Evolutionary conservation across 2,329 filamentous ascomycete genomes (phyloP).

Genomic region (Aschersonia sp.): DNA sequence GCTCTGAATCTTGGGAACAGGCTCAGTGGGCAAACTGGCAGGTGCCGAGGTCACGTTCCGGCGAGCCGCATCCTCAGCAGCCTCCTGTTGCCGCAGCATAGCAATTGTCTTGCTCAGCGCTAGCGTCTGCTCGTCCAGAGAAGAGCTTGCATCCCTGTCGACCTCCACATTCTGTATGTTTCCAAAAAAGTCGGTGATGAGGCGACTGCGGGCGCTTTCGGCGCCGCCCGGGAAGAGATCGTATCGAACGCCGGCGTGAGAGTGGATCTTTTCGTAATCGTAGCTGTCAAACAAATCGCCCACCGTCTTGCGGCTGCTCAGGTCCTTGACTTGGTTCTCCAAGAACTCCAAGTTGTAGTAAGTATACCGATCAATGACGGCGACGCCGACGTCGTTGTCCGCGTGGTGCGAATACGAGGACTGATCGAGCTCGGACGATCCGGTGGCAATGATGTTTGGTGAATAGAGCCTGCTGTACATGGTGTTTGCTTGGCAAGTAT

Average conservation of each 20-base stretch:
- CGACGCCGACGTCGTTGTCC: constrained; percentile 93
- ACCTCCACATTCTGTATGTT: constrained; percentile 97
- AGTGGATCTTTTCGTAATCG: constrained; percentile 88
- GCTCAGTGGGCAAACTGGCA: constrained; percentile 13
- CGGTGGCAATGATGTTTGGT: constrained; percentile 93
- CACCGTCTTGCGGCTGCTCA: constrained; percentile 75
- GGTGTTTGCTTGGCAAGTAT: constrained; percentile 97
- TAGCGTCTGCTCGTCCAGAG: constrained; percentile 58
- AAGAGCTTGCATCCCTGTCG: constrained; percentile 44
- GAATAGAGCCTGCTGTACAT: constrained; percentile 99
- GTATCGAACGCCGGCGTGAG: constrained; percentile 79
- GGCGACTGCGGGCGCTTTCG: constrained; percentile 56
- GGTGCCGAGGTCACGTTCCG: constrained; percentile 13
- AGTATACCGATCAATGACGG: constrained; percentile 95
- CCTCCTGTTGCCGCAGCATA: constrained; percentile 32
- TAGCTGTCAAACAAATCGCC: constrained; percentile 95
- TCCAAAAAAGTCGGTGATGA: constrained; percentile 94
- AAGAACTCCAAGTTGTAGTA: constrained; percentile 98
- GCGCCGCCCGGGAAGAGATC: constrained; percentile 87
- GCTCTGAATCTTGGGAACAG: constrained; percentile 15
- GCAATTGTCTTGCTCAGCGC: constrained; percentile 58
- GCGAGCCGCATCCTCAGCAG: constrained; percentile 23
- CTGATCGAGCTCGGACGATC: constrained; percentile 90
- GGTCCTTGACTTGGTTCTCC: constrained; percentile 75
- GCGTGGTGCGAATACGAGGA: constrained; percentile 96